Evolutionary conservation across 2,329 filamentous ascomycete species (phyloP).

Genomic region (Akanthomyces lecanii): DNA sequence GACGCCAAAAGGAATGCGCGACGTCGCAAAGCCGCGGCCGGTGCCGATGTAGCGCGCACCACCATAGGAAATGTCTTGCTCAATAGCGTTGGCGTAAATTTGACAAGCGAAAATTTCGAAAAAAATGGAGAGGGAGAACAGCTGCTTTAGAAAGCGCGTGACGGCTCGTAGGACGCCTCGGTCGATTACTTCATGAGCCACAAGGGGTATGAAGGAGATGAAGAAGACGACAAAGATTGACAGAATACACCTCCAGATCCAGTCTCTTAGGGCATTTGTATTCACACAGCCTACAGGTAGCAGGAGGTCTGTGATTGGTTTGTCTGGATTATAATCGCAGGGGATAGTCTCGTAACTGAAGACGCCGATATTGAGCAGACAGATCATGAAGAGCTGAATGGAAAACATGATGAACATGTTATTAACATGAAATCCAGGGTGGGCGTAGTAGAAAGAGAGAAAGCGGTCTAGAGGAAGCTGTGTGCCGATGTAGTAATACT

Average conservation of each 20-base stretch:
- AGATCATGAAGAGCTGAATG: constrained; percentile 43
- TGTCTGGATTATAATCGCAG: constrained; percentile 79
- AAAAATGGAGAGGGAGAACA: constrained; percentile 87
- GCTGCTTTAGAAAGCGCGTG: constrained; percentile 93
- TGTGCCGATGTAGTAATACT: constrained; percentile 98
- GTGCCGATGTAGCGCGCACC: constrained; percentile 98
- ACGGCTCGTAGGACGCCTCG: constrained; percentile 87
- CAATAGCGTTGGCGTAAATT: constrained; percentile 94
- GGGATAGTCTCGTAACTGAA: constrained; percentile 81
- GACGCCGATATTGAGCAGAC: constrained; percentile 82
- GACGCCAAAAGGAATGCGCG: constrained; percentile 94
- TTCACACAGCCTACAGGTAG: constrained; percentile 87
- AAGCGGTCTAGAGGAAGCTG: constrained; percentile 96
- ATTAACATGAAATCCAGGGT: constrained; percentile 98
- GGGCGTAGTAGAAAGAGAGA: constrained; percentile 98
- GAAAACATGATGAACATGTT: constrained; percentile 99
- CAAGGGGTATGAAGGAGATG: constrained; percentile 88
- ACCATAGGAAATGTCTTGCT: constrained; percentile 91
- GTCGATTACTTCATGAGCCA: constrained; percentile 92
- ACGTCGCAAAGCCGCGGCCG: constrained; percentile 96
- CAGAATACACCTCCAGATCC: constrained; percentile 88
- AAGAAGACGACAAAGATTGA: constrained; percentile 99
- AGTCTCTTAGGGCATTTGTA: constrained; percentile 81
- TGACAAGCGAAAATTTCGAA: constrained; percentile 99
- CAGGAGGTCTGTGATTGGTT: constrained; percentile 83